Base-by-base conservation (phyloP, 306 rosid genomes). In the Casuarina glauca region DNA sequence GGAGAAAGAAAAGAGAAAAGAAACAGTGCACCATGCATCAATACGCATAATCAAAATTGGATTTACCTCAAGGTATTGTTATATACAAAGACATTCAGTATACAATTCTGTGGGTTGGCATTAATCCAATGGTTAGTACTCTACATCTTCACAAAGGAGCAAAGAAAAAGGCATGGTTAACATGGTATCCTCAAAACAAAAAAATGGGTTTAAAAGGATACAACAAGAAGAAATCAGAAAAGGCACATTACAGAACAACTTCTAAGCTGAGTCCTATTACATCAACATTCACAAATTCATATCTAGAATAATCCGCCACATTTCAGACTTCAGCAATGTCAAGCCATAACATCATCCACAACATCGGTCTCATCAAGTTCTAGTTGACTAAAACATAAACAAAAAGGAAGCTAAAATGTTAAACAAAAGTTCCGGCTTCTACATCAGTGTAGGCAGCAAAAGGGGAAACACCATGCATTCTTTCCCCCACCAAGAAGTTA, bases 321-420 rank as follows among this genome's bases (percentile, higher is more conserved):
- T 82, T 87, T 50, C 82, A 84, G 86, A 87, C 95, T 76, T 77
- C 83, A 83, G 84, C 76, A 88, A 86, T 87, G 87, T 87, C 88
- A 88, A 82, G 93, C 84, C 88, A 93, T 79, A 85, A 93, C 93
- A 93, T 81, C 79, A 91, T 83, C 87, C 86, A 73, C 77, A 79
- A 76, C 78, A 83, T 86, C 39, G 86, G 85, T 84, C 86, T 83
- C 76, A 89, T 87, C 89, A 76, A 81, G 90, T 76, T 90, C 86
- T 64, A 75, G 87, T 79, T 76, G 82, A 84, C 82, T 70, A 70
- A 80, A 85, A 84, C 86, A 90, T 79, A 79, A 89, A 80, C 70
- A 66, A 79, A 91, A 84, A 83, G 78, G 84, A 87, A 84, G 83
- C 77, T 76, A 81, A 88, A 84, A 84, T 74, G 83, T 86, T 82